phyloP scores from a whole-genome alignment of 2,329 filamentous ascomycete species.

The Chaetothyriales sp. region DNA sequence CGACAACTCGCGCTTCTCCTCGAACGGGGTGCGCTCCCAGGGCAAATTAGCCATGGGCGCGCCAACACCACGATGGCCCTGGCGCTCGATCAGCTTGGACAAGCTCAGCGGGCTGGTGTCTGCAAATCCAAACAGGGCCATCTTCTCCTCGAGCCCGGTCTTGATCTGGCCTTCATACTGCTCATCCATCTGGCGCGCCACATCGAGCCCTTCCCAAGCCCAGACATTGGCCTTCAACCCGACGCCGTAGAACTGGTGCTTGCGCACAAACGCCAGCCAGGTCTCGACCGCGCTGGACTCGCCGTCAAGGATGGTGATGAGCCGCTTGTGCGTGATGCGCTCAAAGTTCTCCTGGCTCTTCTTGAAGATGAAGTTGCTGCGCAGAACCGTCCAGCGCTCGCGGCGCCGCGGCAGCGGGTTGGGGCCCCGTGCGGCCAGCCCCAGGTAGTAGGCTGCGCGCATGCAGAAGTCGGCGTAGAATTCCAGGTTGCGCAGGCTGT shows the following conservation, averaged over 20 bases:
- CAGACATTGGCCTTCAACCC: constrained; percentile 98
- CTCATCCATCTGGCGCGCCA: constrained; percentile 27
- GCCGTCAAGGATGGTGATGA: constrained; percentile 88
- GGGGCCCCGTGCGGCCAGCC: constrained; percentile 71
- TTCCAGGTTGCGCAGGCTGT: constrained; percentile 74
- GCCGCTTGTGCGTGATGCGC: constrained; percentile 64
- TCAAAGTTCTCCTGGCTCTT: constrained; percentile 98
- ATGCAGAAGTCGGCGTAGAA: constrained; percentile 92
- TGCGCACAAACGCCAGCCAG: constrained; percentile 84
- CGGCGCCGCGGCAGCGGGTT: constrained; percentile 71
- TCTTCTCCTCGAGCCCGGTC: constrained; percentile 25
- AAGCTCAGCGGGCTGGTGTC: constrained; percentile 17
- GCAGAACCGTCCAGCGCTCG: constrained; percentile 88
- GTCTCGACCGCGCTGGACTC: constrained; percentile 75
- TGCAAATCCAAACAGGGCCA: constrained; percentile 27
- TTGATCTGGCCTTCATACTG: constrained; percentile 23
- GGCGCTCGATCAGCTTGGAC: constrained; percentile 24
- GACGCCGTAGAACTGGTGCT: constrained; percentile 87
- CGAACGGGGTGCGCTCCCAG: not conserved
- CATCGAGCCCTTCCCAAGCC: constrained; percentile 54
- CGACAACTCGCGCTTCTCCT: not conserved
- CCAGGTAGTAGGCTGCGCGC: constrained; percentile 84
- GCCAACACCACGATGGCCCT: constrained; percentile 22
- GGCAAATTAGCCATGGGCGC: not conserved
- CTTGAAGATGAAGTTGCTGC: constrained; percentile 83